A percentile compares a stretch with the other conserved stretches of the same genome.
Evolutionary conservation across 148 eudicot genomes (phyloP).

Genomic region (Cornus controversa): DNA sequence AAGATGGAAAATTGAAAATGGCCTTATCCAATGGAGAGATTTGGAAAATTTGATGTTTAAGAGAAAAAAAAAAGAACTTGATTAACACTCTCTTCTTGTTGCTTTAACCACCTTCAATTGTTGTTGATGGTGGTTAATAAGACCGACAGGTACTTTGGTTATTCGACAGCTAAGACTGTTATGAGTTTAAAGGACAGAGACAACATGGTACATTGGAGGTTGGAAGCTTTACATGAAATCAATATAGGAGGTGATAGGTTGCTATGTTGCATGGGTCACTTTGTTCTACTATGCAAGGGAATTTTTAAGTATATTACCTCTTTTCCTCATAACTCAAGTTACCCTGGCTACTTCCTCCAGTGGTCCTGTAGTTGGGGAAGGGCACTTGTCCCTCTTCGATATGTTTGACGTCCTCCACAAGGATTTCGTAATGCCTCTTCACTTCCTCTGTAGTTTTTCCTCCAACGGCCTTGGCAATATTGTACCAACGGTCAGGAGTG

Average conservation of each 20-base stretch:
- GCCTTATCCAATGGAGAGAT: too few species aligned
- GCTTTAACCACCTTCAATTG: too few species aligned
- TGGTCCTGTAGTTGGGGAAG: conserved; percentile 39
- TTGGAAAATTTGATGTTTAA: too few species aligned
- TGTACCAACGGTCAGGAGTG: conserved; percentile 47
- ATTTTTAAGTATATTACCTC: background rate
- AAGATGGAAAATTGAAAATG: too few species aligned
- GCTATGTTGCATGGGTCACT: background rate
- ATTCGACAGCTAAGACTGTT: too few species aligned
- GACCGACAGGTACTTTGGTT: too few species aligned
- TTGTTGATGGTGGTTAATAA: too few species aligned
- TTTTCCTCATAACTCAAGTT: conserved; percentile 10
- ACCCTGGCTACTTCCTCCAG: conserved; percentile 18
- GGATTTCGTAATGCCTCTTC: conserved; percentile 47
- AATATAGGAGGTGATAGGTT: background rate
- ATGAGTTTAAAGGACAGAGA: too few species aligned
- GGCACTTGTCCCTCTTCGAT: conserved; percentile 53
- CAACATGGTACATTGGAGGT: background rate
- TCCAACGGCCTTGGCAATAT: conserved; percentile 47
- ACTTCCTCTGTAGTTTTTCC: conserved; percentile 52
- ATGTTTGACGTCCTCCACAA: conserved; percentile 37
- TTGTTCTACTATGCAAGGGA: conserved; percentile 9
- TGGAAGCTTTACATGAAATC: background rate
- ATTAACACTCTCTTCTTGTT: too few species aligned
- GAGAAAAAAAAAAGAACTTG: too few species aligned